Percentiles rank a stretch among this genome's conserved stretches.
Conservation (phyloP, 129 eudicot species). For the Centaurea solstitialis region DNA sequence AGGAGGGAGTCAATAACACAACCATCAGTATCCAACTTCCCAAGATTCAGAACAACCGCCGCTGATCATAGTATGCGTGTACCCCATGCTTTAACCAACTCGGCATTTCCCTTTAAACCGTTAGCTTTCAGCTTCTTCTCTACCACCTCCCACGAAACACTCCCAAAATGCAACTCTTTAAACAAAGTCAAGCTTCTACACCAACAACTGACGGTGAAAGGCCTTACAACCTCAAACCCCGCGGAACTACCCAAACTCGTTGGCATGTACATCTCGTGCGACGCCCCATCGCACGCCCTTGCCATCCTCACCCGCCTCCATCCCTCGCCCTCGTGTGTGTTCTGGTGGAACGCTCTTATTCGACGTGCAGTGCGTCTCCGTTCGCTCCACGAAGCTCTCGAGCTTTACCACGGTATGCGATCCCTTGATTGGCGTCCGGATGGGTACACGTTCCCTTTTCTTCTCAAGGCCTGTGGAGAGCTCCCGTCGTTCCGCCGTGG, state of each 20-base stretch:
- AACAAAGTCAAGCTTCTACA: conserved; percentile 35
- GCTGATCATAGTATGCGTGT: conserved; percentile 7
- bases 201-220: conserved; percentile 46
- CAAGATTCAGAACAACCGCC: neutral
- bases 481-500: conserved; percentile 28
- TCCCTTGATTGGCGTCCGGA: conserved; percentile 56
- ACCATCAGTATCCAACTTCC: neutral
- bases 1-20: neutral
- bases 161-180: conserved; percentile 32
- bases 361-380: conserved; percentile 25
- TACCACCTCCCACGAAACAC: neutral
- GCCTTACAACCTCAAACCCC: conserved; percentile 30
- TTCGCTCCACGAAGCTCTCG: conserved; percentile 26
- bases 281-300: conserved; percentile 38
- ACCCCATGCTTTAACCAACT: conserved; percentile 9
- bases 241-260: conserved; percentile 10
- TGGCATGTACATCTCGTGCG: conserved; percentile 33
- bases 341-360: conserved; percentile 64
- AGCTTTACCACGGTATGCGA: conserved; percentile 43
- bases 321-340: conserved; percentile 40
- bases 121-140: conserved; percentile 9
- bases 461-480: conserved; percentile 70
- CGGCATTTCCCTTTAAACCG: neutral
- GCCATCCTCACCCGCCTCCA: conserved; percentile 40
- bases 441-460: conserved; percentile 64